Base-by-base conservation (phyloP, 345 rosid genomes). In the Schrenkiella parvula region DNA sequence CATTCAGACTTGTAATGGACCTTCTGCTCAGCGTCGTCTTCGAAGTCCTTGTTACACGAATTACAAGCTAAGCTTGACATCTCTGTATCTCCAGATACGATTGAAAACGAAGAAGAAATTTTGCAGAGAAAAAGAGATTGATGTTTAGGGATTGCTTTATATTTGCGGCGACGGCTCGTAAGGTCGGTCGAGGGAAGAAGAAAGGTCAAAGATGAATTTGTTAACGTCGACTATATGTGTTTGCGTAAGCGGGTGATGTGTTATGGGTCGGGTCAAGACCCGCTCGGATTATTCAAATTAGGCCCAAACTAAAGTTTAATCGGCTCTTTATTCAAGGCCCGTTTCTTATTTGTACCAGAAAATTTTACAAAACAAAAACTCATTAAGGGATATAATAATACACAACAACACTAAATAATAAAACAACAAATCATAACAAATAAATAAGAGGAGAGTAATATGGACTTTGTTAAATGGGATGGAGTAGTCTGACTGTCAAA, bases 1-100 rank as follows among this genome's bases (percentile, higher is more conserved):
- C 98, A 93, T 50, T 93, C 98, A 65, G 98, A 91, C 73, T 84
- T 93, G 91, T 87, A 89, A 72, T 91, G 98, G 51, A 84, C 72
- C 80, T 83, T 93, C 62, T 89, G 97, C 48, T 91, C 95, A n/a
- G 85, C 78, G 60, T 89, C 96, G 77, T 86, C 85, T 1, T 63
- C 23, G 79, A 93, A 89, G 61, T 91, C 97, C 51, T 79, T 84
- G 84, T 91, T 93, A 74, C 98, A 93, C 1, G 98, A 75, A 84
- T 89, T 93, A 81, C 98, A 93, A 1, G 93, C 88, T 46, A 91
- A 77, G 18, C 84, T 90, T 54, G 88, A 71, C 98, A 93, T 91
- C 23, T 69, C 37, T 34, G 8, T 37, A 1, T 25, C 5, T 66
- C 11, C 25, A 38, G 26, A 11, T 41, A 22, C 28, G 44, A 46